Percentiles rank a stretch among this genome's conserved stretches.
These are phyloP conservation scores for Ogataea ramenticola DNA, from an alignment of 805 yeast species.

Conservation along the genomic window DNA sequence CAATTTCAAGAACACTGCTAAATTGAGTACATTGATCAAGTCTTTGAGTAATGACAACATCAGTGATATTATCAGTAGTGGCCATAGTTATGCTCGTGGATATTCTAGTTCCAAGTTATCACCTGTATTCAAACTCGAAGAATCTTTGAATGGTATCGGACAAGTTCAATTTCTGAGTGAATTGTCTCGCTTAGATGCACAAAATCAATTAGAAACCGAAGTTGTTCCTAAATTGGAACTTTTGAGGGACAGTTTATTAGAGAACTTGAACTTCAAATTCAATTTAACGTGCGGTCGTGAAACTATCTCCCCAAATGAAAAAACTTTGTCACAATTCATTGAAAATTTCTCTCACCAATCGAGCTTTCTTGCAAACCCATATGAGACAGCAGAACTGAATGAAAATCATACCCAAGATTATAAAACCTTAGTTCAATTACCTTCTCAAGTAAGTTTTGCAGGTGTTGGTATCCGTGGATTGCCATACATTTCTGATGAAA, in stretches of 20 bases:
- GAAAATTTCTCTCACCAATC: constrained; percentile 2
- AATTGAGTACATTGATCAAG: constrained; percentile 66
- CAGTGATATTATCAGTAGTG: constrained; percentile 76
- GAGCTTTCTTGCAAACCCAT: constrained; percentile 3
- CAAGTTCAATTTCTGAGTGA: constrained; percentile 67
- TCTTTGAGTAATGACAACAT: constrained; percentile 70
- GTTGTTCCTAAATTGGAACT: constrained; percentile 58
- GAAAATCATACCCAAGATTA: neutral
- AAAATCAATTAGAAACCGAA: constrained; percentile 42
- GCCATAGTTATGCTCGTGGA: constrained; percentile 76
- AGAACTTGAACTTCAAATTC: constrained; percentile 38
- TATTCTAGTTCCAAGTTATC: constrained; percentile 61
- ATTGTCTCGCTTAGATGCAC: constrained; percentile 46
- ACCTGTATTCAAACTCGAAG: constrained; percentile 50
- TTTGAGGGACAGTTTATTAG: constrained; percentile 38
- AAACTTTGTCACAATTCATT: constrained; percentile 25
- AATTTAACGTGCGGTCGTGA: constrained; percentile 54
- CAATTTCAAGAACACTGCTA: constrained; percentile 57
- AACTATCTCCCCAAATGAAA: constrained; percentile 29
- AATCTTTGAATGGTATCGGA: constrained; percentile 63
- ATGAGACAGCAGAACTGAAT: constrained; percentile 1
- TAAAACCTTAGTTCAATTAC: constrained; percentile 56
- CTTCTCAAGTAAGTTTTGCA: constrained; percentile 84
- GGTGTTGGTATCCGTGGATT: constrained; percentile 64
- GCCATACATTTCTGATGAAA: constrained; percentile 60